Conservation (phyloP, 139 green algal species). For the Spirogloea muscicola region DNA sequence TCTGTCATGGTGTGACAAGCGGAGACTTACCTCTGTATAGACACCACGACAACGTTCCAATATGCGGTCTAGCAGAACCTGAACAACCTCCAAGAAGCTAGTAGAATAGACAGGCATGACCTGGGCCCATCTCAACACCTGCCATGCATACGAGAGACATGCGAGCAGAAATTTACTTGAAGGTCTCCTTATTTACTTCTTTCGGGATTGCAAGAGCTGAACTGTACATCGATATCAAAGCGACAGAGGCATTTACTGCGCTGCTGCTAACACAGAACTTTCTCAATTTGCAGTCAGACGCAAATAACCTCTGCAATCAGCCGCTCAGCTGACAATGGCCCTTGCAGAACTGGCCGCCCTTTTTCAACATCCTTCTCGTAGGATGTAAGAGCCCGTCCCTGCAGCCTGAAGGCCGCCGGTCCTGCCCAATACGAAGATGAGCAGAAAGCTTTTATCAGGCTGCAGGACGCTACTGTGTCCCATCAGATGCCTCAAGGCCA, state of each 20-base stretch:
- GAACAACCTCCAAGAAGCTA: constrained; percentile 28
- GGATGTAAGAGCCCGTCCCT: constrained; percentile 5
- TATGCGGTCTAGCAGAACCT: constrained; percentile 26
- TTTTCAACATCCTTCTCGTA: constrained; percentile 33
- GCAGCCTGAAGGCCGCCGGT: constrained; percentile 24
- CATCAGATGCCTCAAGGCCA: background rate
- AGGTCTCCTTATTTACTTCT: no score
- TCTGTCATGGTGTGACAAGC: background rate
- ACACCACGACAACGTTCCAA: constrained; percentile 30
- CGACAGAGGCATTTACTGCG: no score
- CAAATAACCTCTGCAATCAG: no score
- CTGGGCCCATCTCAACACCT: constrained; percentile 39
- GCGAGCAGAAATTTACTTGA: no score
- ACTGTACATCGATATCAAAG: no score
- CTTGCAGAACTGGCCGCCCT: constrained; percentile 32
- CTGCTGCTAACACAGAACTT: no score
- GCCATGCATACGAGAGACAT: no score
- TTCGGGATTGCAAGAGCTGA: no score
- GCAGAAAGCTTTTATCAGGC: background rate
- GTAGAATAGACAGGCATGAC: constrained; percentile 39
- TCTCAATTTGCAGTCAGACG: no score
- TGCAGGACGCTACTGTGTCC: background rate
- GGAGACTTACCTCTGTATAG: constrained; percentile 27
- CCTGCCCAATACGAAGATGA: constrained; percentile 10
- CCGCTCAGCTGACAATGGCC: constrained; percentile 8